Conservation (phyloP, 176 grass and related monocot species). For the Leersia perrieri region DNA sequence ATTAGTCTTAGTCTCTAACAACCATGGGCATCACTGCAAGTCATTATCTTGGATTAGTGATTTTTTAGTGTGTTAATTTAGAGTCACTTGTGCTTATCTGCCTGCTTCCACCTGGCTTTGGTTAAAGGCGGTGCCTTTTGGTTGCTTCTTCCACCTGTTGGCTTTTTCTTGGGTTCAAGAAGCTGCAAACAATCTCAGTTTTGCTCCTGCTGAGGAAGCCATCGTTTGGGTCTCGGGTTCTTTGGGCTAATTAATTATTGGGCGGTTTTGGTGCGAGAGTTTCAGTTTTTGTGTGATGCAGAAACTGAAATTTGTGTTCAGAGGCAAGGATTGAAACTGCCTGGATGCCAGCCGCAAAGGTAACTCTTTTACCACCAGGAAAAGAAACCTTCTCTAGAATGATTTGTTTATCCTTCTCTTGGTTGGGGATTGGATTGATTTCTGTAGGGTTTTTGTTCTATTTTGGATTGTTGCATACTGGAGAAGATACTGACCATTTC, state of each 20-base stretch:
- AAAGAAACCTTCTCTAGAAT: neutral
- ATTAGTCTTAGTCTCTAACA: too few relatives aligned
- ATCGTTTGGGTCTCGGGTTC: neutral
- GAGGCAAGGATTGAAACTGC: neutral
- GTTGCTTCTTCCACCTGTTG: neutral
- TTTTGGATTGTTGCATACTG: neutral
- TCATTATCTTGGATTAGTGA: neutral
- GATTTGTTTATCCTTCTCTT: neutral
- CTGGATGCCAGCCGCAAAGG: neutral
- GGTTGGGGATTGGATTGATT: neutral
- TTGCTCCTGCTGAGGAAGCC: neutral
- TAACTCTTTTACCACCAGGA: neutral
- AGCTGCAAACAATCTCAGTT: neutral
- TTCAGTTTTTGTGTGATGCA: neutral
- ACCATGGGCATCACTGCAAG: neutral
- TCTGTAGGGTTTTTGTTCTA: neutral
- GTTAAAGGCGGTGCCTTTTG: neutral
- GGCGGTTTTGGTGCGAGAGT: neutral
- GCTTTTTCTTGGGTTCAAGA: constrained; percentile 31
- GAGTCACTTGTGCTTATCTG: neutral
- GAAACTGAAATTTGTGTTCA: neutral
- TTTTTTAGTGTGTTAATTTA: neutral
- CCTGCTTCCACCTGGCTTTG: neutral
- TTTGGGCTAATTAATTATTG: neutral
- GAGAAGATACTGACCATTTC: neutral